A percentile compares a stretch with the other conserved stretches of the same genome.
These are phyloP conservation scores for Boletus rex-veris DNA, from an alignment of 768 basidiomycete species.

Conservation along the genomic window DNA sequence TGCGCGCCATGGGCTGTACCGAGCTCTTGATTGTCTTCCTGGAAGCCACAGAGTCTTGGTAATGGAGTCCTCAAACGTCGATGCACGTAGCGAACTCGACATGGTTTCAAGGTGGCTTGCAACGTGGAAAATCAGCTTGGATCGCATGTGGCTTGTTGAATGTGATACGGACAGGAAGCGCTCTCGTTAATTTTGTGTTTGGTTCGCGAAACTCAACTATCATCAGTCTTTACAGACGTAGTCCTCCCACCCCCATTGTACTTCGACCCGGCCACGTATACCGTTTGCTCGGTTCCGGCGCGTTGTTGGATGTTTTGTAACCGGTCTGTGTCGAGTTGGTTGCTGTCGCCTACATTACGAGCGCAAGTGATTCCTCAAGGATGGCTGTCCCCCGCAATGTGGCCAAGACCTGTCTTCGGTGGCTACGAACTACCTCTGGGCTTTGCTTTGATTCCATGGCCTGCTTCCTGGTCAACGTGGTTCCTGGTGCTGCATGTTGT, in stretches of 20 bases:
- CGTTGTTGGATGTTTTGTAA: slow-evolving; percentile 18
- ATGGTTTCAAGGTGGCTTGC: slow-evolving; percentile 46
- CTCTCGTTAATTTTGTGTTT: slow-evolving; percentile 6
- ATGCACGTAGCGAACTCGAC: slow-evolving; percentile 49
- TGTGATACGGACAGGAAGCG: slow-evolving; percentile 37
- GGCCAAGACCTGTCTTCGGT: slow-evolving; percentile 35
- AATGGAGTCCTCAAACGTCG: slow-evolving; percentile 49
- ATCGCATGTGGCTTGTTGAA: slow-evolving; percentile 21
- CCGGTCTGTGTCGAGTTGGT: slow-evolving; percentile 11
- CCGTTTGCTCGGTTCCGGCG: slow-evolving; percentile 38
- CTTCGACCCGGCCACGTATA: slow-evolving; percentile 28
- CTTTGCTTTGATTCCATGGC: slow-evolving; percentile 25
- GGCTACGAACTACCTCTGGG: slow-evolving; percentile 7
- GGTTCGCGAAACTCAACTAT: slow-evolving; percentile 13
- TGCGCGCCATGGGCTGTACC: slow-evolving; percentile 50
- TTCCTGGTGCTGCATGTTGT: background rate
- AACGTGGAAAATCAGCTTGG: slow-evolving; percentile 20
- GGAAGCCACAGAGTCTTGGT: slow-evolving; percentile 18
- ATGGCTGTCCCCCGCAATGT: background rate
- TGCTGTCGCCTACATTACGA: background rate
- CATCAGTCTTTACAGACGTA: slow-evolving; percentile 17
- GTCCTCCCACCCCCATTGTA: slow-evolving; percentile 22
- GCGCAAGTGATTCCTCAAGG: background rate
- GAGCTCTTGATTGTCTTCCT: slow-evolving; percentile 18
- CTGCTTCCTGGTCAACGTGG: slow-evolving; percentile 15